These are phyloP conservation scores for Neonectria punicea DNA, from an alignment of 2,329 filamentous ascomycete genomes.

Conservation along the genomic window DNA sequence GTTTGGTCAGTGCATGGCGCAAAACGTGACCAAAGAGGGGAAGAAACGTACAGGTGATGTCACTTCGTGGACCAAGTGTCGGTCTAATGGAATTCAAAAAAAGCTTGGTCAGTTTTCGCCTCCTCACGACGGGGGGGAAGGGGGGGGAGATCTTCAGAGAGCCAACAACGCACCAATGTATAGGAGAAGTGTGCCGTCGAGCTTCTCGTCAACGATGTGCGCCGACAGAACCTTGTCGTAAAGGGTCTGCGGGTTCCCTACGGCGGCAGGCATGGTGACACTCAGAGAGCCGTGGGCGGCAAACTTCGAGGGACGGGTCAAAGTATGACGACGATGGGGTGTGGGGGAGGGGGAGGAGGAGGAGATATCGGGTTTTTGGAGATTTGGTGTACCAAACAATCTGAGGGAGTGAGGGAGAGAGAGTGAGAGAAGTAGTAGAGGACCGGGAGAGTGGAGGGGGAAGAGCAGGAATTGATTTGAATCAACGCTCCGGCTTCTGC, in stretches of 20 bases:
- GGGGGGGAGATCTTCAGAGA: background rate
- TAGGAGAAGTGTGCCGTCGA: slow-evolving; percentile 89
- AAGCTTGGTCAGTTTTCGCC: slow-evolving; percentile 21
- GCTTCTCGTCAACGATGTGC: slow-evolving; percentile 95
- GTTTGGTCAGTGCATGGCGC: slow-evolving; percentile 30
- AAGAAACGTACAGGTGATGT: slow-evolving; percentile 82
- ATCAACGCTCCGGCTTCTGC: slow-evolving; percentile 7
- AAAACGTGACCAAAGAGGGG: background rate
- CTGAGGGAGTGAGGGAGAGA: background rate
- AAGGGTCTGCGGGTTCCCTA: slow-evolving; percentile 80
- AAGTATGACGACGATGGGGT: slow-evolving; percentile 2
- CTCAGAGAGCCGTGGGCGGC: slow-evolving; percentile 12
- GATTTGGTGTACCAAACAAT: background rate
- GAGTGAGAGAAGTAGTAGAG: background rate
- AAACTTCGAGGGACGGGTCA: slow-evolving; percentile 8
- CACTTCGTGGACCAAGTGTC: slow-evolving; percentile 98
- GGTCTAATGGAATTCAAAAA: slow-evolving; percentile 63
- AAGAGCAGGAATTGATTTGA: slow-evolving; percentile 26
- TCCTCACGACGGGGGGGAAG: background rate
- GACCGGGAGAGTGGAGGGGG: background rate
- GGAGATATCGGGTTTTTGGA: background rate
- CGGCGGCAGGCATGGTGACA: slow-evolving; percentile 78
- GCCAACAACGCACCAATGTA: slow-evolving; percentile 81
- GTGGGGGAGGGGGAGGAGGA: background rate
- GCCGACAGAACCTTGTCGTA: slow-evolving; percentile 98